Conservation (phyloP, 306 rosid species). For the Corylus avellana region DNA sequence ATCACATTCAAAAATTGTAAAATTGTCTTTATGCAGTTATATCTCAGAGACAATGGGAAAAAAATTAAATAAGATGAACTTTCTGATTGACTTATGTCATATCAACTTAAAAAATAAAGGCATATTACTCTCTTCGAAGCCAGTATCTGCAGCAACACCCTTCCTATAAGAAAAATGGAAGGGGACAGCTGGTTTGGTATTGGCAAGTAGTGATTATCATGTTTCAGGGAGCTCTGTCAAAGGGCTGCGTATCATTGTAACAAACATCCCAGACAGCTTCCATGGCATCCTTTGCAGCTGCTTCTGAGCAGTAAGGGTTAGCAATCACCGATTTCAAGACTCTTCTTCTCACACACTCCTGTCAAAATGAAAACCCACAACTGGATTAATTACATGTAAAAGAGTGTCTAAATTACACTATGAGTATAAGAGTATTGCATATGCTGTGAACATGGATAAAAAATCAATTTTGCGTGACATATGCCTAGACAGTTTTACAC, state of each 20-base stretch:
- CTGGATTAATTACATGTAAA: slow-evolving; percentile 2
- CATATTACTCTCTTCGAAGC: slow-evolving; percentile 19
- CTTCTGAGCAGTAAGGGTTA: slow-evolving; percentile 64
- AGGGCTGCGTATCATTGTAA: slow-evolving; percentile 82
- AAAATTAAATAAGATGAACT: neutral
- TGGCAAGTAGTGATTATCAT: slow-evolving; percentile 8
- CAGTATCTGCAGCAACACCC: slow-evolving; percentile 8
- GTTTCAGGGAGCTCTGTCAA: slow-evolving; percentile 72
- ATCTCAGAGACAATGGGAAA: slow-evolving; percentile 14
- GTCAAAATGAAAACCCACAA: slow-evolving; percentile 22
- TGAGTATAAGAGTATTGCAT: slow-evolving; percentile 1
- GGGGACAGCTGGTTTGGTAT: slow-evolving; percentile 15
- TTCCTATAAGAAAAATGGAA: slow-evolving; percentile 27
- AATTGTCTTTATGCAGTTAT: slow-evolving; percentile 7
- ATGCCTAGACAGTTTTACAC: neutral
- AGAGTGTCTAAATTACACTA: slow-evolving; percentile 3
- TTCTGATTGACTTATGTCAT: neutral
- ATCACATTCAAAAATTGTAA: slow-evolving; percentile 12
- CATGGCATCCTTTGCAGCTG: slow-evolving; percentile 75
- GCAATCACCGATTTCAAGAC: slow-evolving; percentile 60
- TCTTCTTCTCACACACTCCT: slow-evolving; percentile 90
- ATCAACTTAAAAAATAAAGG: slow-evolving; percentile 5
- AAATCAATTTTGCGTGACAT: neutral
- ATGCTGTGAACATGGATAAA: neutral
- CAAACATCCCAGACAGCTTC: slow-evolving; percentile 93